phyloP scores from a whole-genome alignment of 805 yeast genomes.

The Yamadazyma sp. region DNA sequence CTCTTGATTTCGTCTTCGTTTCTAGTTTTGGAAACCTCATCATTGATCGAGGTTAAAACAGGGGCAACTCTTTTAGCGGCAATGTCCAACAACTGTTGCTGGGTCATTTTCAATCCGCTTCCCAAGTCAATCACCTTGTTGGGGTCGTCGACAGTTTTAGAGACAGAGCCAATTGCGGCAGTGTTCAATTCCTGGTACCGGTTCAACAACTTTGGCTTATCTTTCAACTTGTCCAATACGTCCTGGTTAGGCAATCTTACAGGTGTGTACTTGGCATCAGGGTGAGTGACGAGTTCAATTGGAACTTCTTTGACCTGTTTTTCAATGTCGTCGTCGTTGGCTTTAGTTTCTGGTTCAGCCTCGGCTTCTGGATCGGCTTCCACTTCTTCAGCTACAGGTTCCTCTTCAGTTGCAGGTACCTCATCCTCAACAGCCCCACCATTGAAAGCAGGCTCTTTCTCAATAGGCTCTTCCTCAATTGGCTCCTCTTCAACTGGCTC shows the following conservation, averaged over 20 bases:
- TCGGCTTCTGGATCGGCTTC: constrained; percentile 14
- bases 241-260: constrained; percentile 36
- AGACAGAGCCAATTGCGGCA: constrained; percentile 47
- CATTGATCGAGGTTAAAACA: constrained; percentile 49
- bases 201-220: constrained; percentile 48
- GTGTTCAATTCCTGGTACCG: constrained; percentile 51
- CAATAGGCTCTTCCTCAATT: constrained; percentile 17
- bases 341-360: constrained; percentile 8
- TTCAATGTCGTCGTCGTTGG: constrained; percentile 25
- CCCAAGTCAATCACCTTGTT: constrained; percentile 52
- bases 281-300: constrained; percentile 34
- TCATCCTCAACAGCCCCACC: constrained; percentile 11
- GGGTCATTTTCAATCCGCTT: constrained; percentile 53
- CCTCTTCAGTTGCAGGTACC: constrained; percentile 23
- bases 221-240: constrained; percentile 38
- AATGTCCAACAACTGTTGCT: constrained; percentile 53
- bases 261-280: constrained; percentile 33
- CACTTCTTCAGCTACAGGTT: constrained; percentile 14
- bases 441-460: too few relatives aligned
- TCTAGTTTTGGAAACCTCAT: constrained; percentile 45
- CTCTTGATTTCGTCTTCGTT: constrained; percentile 44
- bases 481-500: constrained; percentile 11
- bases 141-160: constrained; percentile 48
- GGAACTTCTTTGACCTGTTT: constrained; percentile 22
- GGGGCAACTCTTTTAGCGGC: constrained; percentile 59